phyloP scores from a whole-genome alignment of 306 rosid genomes.

The Trifolium subterraneum region DNA sequence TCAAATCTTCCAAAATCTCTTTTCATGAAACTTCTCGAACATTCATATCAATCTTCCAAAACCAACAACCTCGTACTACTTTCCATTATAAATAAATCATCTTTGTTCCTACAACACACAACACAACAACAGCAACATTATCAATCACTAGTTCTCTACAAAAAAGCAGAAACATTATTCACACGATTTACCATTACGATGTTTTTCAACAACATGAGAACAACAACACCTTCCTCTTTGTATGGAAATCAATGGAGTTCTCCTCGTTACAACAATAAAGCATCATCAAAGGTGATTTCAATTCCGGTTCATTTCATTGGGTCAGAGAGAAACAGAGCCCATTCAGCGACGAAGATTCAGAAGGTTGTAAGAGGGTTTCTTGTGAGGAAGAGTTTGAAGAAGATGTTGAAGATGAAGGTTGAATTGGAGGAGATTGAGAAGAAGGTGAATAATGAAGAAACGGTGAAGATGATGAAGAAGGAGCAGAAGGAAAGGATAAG shows the following conservation, averaged over 20 bases:
- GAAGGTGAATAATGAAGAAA: slow-evolving; percentile 34
- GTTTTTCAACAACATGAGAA: slow-evolving; percentile 42
- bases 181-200: no score
- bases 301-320: slow-evolving; percentile 65
- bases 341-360: slow-evolving; percentile 63
- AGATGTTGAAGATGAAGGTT: slow-evolving; percentile 47
- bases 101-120: no score
- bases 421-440: slow-evolving; percentile 59
- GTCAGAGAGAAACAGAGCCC: slow-evolving; percentile 37
- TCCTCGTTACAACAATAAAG: slow-evolving; percentile 38
- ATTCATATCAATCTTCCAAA: no score
- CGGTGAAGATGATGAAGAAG: slow-evolving; percentile 43
- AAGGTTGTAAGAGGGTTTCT: slow-evolving; percentile 60
- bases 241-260: slow-evolving; percentile 42
- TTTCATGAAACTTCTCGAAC: no score
- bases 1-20: no score
- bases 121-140: no score
- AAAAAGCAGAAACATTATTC: no score
- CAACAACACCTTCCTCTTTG: background rate
- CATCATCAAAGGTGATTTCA: slow-evolving; percentile 55
- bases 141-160: no score
- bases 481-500: slow-evolving; percentile 62
- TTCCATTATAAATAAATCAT: no score
- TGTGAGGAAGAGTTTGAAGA: slow-evolving; percentile 67
- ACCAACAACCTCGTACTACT: no score